These are phyloP conservation scores for Skeletonema tropicum DNA, from an alignment of 108 stramenopile genomes.

Conservation along the genomic window DNA sequence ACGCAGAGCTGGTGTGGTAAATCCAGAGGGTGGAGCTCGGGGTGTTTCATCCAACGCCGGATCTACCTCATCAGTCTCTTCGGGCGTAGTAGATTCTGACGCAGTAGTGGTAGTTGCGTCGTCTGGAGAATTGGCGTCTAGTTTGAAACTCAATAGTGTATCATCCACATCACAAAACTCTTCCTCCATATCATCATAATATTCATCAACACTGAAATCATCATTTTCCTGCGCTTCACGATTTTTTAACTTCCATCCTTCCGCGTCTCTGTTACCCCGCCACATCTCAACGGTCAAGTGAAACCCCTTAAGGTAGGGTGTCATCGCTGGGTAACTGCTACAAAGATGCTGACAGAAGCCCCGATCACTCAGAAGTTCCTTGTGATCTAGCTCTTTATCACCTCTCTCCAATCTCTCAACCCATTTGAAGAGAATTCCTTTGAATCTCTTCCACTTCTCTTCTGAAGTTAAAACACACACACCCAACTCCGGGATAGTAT, in stretches of 20 bases:
- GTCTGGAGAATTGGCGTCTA: no score
- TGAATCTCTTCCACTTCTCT: conserved; percentile 40
- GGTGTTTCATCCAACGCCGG: no score
- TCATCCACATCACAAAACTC: no score
- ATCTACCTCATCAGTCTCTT: no score
- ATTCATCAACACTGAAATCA: no score
- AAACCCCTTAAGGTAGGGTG: conserved; percentile 14
- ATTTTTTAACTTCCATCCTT: conserved; percentile 32
- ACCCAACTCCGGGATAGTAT: conserved; percentile 1
- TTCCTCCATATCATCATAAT: no score
- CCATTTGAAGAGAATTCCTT: conserved; percentile 13
- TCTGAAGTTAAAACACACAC: conserved; percentile 20
- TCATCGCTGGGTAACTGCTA: conserved; percentile 12
- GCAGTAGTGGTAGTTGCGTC: no score
- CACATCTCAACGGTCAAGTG: conserved; percentile 20
- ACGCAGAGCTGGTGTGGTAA: no score
- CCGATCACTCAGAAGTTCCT: conserved; percentile 3
- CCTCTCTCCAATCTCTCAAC: not conserved
- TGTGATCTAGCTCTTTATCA: not conserved
- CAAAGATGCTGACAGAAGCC: conserved; percentile 10
- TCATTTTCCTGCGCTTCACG: no score
- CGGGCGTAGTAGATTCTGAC: no score
- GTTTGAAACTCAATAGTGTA: no score
- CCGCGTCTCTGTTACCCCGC: conserved; percentile 4
- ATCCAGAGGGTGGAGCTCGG: no score